Conservation (phyloP, 345 rosid genomes). For the Eutrema yunnanense region DNA sequence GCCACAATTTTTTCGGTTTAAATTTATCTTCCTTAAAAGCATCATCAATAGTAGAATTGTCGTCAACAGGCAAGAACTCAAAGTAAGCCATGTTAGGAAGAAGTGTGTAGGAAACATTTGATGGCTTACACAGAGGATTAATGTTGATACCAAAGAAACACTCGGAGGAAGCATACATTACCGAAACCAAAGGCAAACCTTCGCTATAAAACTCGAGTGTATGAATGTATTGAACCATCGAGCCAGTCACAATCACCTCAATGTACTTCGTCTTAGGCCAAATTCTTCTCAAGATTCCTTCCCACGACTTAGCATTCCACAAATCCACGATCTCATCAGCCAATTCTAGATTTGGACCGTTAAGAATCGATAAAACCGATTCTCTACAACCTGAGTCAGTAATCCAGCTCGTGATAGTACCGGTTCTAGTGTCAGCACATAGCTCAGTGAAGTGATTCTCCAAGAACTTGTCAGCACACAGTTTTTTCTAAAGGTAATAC, state of each 20-base stretch:
- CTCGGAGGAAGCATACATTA: slow-evolving; percentile 82
- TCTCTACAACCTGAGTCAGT: slow-evolving; percentile 51
- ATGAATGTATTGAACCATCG: slow-evolving; percentile 88
- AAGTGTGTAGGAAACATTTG: slow-evolving; percentile 80
- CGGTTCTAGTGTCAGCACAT: slow-evolving; percentile 57
- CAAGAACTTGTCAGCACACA: slow-evolving; percentile 41
- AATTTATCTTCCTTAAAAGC: slow-evolving; percentile 33
- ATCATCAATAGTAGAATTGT: slow-evolving; percentile 37
- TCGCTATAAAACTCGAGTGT: slow-evolving; percentile 76
- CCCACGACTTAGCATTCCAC: slow-evolving; percentile 53
- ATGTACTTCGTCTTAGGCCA: slow-evolving; percentile 85
- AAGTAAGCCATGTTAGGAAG: slow-evolving; percentile 90
- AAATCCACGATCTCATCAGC: slow-evolving; percentile 48
- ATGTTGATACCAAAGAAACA: slow-evolving; percentile 84
- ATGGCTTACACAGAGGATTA: slow-evolving; percentile 63
- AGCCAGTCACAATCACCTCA: slow-evolving; percentile 83
- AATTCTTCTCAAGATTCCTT: slow-evolving; percentile 65
- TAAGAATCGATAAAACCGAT: slow-evolving; percentile 42
- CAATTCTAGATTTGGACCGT: slow-evolving; percentile 35
- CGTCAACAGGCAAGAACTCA: slow-evolving; percentile 69
- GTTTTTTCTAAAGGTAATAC: too few relatives aligned
- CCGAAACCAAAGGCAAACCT: slow-evolving; percentile 74
- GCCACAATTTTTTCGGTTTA: too few relatives aligned
- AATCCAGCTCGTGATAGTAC: slow-evolving; percentile 68
- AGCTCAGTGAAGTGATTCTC: slow-evolving; percentile 68